Conservation (phyloP, 164 flowering plant species). For the Paratinospora sagittata region DNA sequence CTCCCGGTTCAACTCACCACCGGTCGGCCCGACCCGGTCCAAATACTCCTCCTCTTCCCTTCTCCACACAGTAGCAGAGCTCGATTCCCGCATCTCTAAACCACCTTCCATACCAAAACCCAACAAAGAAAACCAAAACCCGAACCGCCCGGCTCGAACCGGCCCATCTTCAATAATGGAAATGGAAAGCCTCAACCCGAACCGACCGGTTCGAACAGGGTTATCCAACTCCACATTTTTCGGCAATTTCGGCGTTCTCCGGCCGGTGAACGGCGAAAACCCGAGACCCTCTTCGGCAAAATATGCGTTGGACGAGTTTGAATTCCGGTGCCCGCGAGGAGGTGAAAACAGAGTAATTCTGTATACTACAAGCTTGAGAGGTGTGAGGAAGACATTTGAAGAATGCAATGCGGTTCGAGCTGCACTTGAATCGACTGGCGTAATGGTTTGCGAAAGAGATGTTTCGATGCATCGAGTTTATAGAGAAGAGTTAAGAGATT, state of each 20-base stretch:
- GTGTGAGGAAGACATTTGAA: slow-evolving; percentile 74
- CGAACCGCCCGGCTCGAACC: slow-evolving; percentile 9
- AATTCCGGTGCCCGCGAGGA: slow-evolving; percentile 46
- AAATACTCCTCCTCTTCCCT: slow-evolving; percentile 12
- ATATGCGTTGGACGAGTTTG: slow-evolving; percentile 25
- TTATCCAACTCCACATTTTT: background rate
- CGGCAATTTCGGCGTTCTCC: background rate
- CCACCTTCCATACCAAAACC: slow-evolving; percentile 6
- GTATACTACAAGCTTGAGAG: slow-evolving; percentile 76
- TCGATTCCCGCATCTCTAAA: slow-evolving; percentile 15
- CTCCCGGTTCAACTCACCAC: slow-evolving; percentile 45
- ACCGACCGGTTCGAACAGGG: background rate
- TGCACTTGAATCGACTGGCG: slow-evolving; percentile 50
- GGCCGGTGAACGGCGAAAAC: slow-evolving; percentile 1
- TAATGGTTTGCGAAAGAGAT: slow-evolving; percentile 60
- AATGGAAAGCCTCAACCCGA: background rate
- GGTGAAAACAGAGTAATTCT: slow-evolving; percentile 70
- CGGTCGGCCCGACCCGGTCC: slow-evolving; percentile 7
- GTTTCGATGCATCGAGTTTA: slow-evolving; percentile 83
- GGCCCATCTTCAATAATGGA: background rate
- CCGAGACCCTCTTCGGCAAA: background rate
- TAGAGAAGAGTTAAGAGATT: slow-evolving; percentile 59
- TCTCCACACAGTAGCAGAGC: slow-evolving; percentile 20
- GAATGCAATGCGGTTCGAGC: slow-evolving; percentile 65
- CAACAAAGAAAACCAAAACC: slow-evolving; percentile 19